These are phyloP conservation scores for Cubamyces lactineus DNA, from an alignment of 768 basidiomycete genomes.

Conservation along the genomic window DNA sequence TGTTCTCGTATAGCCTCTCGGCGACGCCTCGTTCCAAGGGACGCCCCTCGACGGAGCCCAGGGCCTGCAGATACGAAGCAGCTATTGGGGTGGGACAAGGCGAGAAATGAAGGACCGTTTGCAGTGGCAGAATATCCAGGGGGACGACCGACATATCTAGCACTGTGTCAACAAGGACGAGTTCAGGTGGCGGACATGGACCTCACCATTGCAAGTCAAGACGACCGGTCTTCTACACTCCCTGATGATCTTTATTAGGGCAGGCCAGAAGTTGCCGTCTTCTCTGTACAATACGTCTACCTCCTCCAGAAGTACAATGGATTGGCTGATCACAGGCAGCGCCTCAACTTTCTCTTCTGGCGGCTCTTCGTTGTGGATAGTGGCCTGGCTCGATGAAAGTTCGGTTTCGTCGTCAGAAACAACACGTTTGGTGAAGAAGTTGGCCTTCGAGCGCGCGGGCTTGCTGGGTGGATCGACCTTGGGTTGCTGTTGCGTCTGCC, in stretches of 20 bases:
- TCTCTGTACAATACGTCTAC: slow-evolving; percentile 92
- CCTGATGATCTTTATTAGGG: slow-evolving; percentile 78
- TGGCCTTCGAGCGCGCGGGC: slow-evolving; percentile 1
- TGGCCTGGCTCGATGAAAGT: neutral
- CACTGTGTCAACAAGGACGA: neutral
- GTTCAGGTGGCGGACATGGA: neutral
- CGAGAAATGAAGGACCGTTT: slow-evolving; percentile 67
- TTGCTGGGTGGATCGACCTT: slow-evolving; percentile 9
- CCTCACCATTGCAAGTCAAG: slow-evolving; percentile 91
- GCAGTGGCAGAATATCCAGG: slow-evolving; percentile 71
- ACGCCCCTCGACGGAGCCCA: slow-evolving; percentile 25
- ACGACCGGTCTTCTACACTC: slow-evolving; percentile 88
- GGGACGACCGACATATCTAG: slow-evolving; percentile 78
- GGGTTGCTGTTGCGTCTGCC: slow-evolving; percentile 26
- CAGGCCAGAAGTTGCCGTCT: slow-evolving; percentile 84
- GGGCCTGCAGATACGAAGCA: slow-evolving; percentile 24
- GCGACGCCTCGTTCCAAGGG: neutral
- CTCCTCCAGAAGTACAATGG: slow-evolving; percentile 90
- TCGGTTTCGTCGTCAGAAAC: slow-evolving; percentile 30
- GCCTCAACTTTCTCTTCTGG: neutral
- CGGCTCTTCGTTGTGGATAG: neutral
- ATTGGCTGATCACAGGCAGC: slow-evolving; percentile 61
- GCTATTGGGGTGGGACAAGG: slow-evolving; percentile 33
- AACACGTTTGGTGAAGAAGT: slow-evolving; percentile 21
- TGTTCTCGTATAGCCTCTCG: slow-evolving; percentile 8